Conservation (phyloP, 2,329 filamentous ascomycete species). For the Trichoderma sp. region DNA sequence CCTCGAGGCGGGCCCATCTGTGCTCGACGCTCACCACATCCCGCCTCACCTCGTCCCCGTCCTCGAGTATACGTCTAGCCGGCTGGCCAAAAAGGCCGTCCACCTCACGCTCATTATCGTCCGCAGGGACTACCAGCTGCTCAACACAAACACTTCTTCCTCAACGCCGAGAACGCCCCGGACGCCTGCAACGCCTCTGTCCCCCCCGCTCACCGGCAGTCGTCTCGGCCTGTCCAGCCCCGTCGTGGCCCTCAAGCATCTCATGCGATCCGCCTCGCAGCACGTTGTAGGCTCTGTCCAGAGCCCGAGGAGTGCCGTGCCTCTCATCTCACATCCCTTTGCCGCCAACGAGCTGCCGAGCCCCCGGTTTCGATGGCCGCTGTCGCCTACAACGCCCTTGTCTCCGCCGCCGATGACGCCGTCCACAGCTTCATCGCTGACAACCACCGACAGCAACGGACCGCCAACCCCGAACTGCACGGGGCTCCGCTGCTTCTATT, state of each 20-base stretch:
- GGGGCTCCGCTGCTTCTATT: conserved; percentile 54
- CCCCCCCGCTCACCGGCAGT: conserved; percentile 27
- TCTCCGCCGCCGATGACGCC: conserved; percentile 52
- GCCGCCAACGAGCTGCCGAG: conserved; percentile 35
- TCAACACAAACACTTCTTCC: conserved; percentile 33
- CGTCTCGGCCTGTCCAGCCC: conserved; percentile 39
- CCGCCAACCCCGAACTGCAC: conserved; percentile 43
- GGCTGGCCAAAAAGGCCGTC: conserved; percentile 56
- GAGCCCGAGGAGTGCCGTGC: conserved; percentile 31
- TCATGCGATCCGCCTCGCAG: conserved; percentile 35
- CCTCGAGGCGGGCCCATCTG: conserved; percentile 62
- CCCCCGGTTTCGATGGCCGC: conserved; percentile 36
- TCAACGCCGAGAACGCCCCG: conserved; percentile 34
- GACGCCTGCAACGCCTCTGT: conserved; percentile 35
- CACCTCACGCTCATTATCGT: conserved; percentile 61
- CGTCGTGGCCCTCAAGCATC: conserved; percentile 38
- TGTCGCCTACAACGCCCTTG: conserved; percentile 44
- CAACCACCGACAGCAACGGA: conserved; percentile 38
- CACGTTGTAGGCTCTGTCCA: conserved; percentile 30
- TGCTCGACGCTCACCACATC: conserved; percentile 60
- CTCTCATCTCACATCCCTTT: conserved; percentile 40
- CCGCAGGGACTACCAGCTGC: conserved; percentile 58
- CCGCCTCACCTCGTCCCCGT: conserved; percentile 56
- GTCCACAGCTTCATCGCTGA: conserved; percentile 44
- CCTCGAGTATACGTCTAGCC: conserved; percentile 59